These are phyloP conservation scores for Fraxinus albicans DNA, from an alignment of 305 asterid species.

Conservation along the genomic window DNA sequence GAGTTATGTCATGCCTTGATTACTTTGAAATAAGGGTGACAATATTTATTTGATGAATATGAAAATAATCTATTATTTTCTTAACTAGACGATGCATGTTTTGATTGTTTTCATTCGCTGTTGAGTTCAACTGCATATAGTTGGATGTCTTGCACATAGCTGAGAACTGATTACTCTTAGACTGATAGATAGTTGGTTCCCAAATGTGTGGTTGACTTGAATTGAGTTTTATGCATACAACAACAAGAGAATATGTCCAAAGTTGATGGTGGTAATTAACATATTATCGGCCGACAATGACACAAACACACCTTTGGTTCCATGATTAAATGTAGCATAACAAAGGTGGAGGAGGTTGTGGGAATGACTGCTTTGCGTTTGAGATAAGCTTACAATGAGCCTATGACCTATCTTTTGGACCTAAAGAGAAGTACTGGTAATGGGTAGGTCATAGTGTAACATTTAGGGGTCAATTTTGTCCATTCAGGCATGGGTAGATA, in stretches of 20 bases:
- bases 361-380: background rate
- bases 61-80: background rate
- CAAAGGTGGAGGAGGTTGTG: background rate
- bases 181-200: background rate
- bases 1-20: background rate
- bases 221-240: background rate
- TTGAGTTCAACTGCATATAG: background rate
- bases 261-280: background rate
- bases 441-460: background rate
- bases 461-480: background rate
- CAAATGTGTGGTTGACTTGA: background rate
- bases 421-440: background rate
- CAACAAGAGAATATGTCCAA: background rate
- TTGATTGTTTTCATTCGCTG: background rate
- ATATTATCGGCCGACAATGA: background rate
- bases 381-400: background rate
- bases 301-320: background rate
- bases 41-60: background rate
- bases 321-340: background rate
- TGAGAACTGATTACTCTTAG: background rate
- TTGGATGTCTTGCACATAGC: background rate
- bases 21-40: too few relatives aligned
- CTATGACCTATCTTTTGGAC: background rate
- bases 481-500: background rate
- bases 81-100: background rate